These are phyloP conservation scores for Lobosporangium transversale DNA, from an alignment of 192 early-diverging fungal genomes.

Conservation along the genomic window DNA sequence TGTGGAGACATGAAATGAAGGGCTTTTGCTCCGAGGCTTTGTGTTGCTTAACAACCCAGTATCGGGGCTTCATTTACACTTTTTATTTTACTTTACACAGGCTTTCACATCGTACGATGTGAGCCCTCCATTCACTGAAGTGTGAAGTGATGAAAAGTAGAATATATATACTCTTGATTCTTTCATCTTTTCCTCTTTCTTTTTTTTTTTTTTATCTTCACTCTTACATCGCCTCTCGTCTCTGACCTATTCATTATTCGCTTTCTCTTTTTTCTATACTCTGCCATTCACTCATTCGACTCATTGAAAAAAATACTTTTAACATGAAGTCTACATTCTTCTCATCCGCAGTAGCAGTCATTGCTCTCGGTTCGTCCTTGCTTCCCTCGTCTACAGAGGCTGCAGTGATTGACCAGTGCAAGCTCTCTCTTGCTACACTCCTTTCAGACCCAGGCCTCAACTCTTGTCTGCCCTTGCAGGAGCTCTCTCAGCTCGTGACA, in stretches of 20 bases:
- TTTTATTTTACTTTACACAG: too few species aligned
- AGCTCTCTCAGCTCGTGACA: conserved; percentile 14
- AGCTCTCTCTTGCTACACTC: conserved; percentile 17
- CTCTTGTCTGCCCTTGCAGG: conserved; percentile 26
- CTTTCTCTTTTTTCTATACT: background rate
- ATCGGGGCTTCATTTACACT: too few species aligned
- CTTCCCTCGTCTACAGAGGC: background rate
- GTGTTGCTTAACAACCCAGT: too few species aligned
- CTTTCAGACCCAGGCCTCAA: conserved; percentile 32
- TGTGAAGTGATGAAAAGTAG: too few species aligned
- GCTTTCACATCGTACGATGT: too few species aligned
- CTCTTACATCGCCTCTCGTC: background rate
- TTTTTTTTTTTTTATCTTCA: background rate
- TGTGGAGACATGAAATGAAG: too few species aligned
- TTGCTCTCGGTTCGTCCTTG: conserved; percentile 4
- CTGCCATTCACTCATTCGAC: background rate
- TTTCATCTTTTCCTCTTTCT: background rate
- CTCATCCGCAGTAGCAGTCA: background rate
- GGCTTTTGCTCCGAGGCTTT: too few species aligned
- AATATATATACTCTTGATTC: too few species aligned
- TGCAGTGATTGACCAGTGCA: conserved; percentile 31
- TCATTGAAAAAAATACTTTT: background rate
- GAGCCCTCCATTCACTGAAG: too few species aligned
- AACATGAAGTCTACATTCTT: conserved; percentile 36
- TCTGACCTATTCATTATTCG: background rate